Percentiles rank a stretch among this genome's conserved stretches.
phyloP scores from a whole-genome alignment of 306 rosid genomes.

The Casuarina glauca region DNA sequence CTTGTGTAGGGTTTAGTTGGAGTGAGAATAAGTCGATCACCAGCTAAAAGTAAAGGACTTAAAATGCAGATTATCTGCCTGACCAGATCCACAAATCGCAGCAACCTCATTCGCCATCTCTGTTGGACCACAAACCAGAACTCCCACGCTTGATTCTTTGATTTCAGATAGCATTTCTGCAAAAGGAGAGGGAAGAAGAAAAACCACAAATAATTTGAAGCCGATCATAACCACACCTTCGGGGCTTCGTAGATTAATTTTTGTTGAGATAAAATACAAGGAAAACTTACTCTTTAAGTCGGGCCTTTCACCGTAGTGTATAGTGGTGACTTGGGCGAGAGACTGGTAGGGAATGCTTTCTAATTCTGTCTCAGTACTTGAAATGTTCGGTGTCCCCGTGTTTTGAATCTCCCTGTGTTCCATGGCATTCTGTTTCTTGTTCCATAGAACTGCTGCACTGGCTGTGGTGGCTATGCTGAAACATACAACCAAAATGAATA shows the following conservation, averaged over 20 bases:
- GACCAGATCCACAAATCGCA: slow-evolving; percentile 60
- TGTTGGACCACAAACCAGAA: slow-evolving; percentile 66
- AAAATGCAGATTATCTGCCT: slow-evolving; percentile 56
- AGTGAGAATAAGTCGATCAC: slow-evolving; percentile 30
- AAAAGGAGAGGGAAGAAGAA: not conserved
- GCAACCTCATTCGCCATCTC: slow-evolving; percentile 67
- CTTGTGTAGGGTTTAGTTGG: too few relatives aligned
- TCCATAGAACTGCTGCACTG: slow-evolving; percentile 50
- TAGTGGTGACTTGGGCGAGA: slow-evolving; percentile 43
- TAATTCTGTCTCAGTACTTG: slow-evolving; percentile 37
- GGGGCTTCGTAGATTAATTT: too few relatives aligned
- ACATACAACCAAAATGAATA: slow-evolving; percentile 50
- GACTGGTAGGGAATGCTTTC: slow-evolving; percentile 59
- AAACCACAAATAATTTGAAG: too few relatives aligned
- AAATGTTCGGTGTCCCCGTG: slow-evolving; percentile 23
- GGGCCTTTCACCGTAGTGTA: slow-evolving; percentile 73
- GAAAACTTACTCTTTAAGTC: slow-evolving; percentile 47
- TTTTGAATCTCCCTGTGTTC: slow-evolving; percentile 44
- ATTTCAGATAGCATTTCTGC: slow-evolving; percentile 44
- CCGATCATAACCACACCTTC: too few relatives aligned
- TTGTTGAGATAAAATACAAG: too few relatives aligned
- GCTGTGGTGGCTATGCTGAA: slow-evolving; percentile 39
- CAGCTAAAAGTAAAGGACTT: slow-evolving; percentile 71
- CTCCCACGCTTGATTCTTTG: slow-evolving; percentile 53
- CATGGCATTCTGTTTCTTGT: slow-evolving; percentile 35